Conservation (phyloP, 345 rosid genomes). For the Salix dunnii region DNA sequence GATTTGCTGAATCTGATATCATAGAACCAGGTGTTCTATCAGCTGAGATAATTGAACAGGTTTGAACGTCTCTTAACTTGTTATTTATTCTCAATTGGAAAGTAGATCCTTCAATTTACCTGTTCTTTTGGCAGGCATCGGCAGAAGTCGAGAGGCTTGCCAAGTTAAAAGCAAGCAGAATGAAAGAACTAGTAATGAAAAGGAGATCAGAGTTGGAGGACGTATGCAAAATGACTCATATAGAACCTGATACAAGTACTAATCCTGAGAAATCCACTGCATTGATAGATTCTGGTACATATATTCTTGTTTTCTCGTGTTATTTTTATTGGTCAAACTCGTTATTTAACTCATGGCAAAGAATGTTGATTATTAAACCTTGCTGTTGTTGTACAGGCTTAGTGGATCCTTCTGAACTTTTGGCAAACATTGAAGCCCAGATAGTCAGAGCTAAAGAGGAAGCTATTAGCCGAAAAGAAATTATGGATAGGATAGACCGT, state of each 20-base stretch:
- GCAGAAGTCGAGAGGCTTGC: conserved; percentile 77
- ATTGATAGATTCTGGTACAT: conserved; percentile 82
- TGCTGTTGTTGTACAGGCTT: conserved; percentile 51
- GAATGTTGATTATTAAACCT: not conserved
- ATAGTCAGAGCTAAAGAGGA: conserved; percentile 75
- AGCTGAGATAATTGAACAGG: conserved; percentile 71
- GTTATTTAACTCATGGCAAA: not conserved
- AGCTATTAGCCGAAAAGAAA: conserved; percentile 82
- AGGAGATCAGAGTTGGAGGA: conserved; percentile 78
- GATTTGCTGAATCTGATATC: conserved; percentile 60
- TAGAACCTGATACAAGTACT: conserved; percentile 82
- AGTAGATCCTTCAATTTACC: conserved; percentile 16
- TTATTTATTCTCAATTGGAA: conserved; percentile 2
- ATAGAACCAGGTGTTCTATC: conserved; percentile 68
- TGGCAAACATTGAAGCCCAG: conserved; percentile 73
- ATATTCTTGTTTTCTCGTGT: not conserved
- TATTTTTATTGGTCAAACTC: not conserved
- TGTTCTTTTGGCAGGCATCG: conserved; percentile 50
- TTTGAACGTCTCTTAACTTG: conserved; percentile 12
- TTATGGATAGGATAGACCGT: conserved; percentile 84
- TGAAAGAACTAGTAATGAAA: conserved; percentile 97
- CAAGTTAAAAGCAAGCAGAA: conserved; percentile 78
- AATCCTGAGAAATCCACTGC: conserved; percentile 87
- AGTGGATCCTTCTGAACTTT: conserved; percentile 87
- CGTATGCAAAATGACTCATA: conserved; percentile 66